A percentile compares a stretch with the other conserved stretches of the same genome.
Conservation (phyloP, 2,329 filamentous ascomycete genomes). For the Curvularia spicifera region DNA sequence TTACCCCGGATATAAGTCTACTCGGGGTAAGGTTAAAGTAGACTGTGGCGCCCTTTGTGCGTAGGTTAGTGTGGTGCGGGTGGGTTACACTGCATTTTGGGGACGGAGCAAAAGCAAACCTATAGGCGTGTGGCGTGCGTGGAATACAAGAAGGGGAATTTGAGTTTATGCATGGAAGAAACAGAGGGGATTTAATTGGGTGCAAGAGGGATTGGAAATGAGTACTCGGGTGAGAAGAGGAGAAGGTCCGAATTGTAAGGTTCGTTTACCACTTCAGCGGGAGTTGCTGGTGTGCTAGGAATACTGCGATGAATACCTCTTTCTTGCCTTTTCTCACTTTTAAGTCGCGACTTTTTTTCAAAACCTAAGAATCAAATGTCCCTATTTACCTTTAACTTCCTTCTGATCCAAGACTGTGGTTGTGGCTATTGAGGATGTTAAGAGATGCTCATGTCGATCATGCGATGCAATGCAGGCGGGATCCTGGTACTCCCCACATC, state of each 20-base stretch:
- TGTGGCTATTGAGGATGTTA: not conserved
- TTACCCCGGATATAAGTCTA: not conserved
- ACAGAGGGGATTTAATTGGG: not conserved
- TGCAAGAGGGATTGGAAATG: not conserved
- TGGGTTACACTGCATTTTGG: not conserved
- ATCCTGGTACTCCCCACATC: not conserved
- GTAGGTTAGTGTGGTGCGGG: not conserved
- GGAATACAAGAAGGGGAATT: not conserved
- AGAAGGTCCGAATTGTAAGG: not conserved
- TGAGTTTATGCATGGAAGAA: not conserved
- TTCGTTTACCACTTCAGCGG: not conserved
- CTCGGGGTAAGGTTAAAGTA: not conserved
- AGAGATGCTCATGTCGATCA: not conserved
- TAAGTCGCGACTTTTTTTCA: not conserved
- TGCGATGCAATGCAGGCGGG: not conserved
- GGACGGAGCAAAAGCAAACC: not conserved
- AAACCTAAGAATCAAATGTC: no score
- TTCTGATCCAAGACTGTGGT: not conserved
- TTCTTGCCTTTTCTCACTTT: not conserved
- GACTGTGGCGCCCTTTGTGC: not conserved
- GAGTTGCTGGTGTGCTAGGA: not conserved
- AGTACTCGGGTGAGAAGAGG: no score
- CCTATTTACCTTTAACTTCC: no score
- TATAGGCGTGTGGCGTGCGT: not conserved
- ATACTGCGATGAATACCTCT: no score